Conservation (phyloP, 495 filamentous ascomycete genomes). For the Neurospora tetraspora region DNA sequence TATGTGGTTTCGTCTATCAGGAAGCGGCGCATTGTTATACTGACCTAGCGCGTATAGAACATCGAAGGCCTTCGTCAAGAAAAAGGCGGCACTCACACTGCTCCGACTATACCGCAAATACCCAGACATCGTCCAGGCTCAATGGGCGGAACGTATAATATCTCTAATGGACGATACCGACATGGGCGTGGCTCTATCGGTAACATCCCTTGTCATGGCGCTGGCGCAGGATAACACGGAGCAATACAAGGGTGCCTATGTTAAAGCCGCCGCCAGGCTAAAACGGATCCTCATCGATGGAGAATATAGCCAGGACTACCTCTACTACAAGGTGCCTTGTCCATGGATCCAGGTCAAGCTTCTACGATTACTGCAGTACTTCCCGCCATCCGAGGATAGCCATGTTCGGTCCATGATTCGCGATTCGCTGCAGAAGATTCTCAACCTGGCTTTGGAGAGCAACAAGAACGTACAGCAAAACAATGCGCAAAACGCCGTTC, state of each 20-base stretch:
- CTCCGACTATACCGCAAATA: constrained; percentile 92
- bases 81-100: constrained; percentile 96
- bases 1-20: constrained; percentile 35
- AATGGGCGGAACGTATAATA: constrained; percentile 97
- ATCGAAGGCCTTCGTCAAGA: constrained; percentile 97
- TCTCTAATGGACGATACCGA: constrained; percentile 96
- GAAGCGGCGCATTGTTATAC: background rate
- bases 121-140: constrained; percentile 81
- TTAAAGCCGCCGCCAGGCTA: constrained; percentile 80
- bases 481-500: constrained; percentile 95
- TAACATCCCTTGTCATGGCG: constrained; percentile 94
- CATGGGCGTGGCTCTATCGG: constrained; percentile 87
- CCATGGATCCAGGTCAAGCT: constrained; percentile 98
- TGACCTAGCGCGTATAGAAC: constrained; percentile 44
- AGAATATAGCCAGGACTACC: constrained; percentile 77
- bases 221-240: constrained; percentile 88
- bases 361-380: constrained; percentile 85
- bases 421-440: constrained; percentile 79
- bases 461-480: constrained; percentile 99
- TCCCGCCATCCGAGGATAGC: constrained; percentile 89
- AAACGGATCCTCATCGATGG: constrained; percentile 85
- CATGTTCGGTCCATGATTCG: constrained; percentile 87
- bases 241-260: constrained; percentile 86
- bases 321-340: constrained; percentile 98
- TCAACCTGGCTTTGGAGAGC: constrained; percentile 82